Conservation (phyloP, 345 rosid genomes). For the Mangifera indica region DNA sequence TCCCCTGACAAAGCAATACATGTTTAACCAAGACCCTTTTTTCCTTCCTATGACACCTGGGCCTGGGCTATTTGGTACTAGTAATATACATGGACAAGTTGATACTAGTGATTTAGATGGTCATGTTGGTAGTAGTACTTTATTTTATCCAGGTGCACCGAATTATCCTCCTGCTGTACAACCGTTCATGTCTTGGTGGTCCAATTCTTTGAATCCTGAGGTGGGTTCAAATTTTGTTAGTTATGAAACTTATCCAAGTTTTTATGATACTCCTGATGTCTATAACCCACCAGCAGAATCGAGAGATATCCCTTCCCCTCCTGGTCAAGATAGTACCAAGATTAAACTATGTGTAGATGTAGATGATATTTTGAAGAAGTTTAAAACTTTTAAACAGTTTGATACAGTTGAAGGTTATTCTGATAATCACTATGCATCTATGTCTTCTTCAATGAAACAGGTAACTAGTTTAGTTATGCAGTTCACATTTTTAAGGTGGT, state of each 20-base stretch:
- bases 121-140: constrained; percentile 6
- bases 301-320: constrained; percentile 23
- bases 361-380: constrained; percentile 51
- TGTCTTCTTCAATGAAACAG: constrained; percentile 45
- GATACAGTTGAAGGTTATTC: constrained; percentile 70
- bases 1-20: neutral
- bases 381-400: constrained; percentile 65
- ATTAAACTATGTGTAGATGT: constrained; percentile 33
- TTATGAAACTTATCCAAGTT: constrained; percentile 7
- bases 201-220: neutral
- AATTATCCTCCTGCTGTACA: constrained; percentile 16
- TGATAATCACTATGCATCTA: constrained; percentile 58
- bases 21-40: too few species aligned
- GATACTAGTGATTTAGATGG: too few species aligned
- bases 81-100: too few species aligned
- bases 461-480: constrained; percentile 37
- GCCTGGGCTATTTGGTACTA: too few species aligned
- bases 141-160: constrained; percentile 10
- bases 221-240: constrained; percentile 1
- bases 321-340: constrained; percentile 26
- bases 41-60: too few species aligned
- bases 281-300: constrained; percentile 32
- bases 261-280: constrained; percentile 17
- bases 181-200: constrained; percentile 22
- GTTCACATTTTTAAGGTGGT: neutral